These are phyloP conservation scores for Nyctanthes arbortristis DNA, from an alignment of 257 asterid genomes.

Conservation along the genomic window DNA sequence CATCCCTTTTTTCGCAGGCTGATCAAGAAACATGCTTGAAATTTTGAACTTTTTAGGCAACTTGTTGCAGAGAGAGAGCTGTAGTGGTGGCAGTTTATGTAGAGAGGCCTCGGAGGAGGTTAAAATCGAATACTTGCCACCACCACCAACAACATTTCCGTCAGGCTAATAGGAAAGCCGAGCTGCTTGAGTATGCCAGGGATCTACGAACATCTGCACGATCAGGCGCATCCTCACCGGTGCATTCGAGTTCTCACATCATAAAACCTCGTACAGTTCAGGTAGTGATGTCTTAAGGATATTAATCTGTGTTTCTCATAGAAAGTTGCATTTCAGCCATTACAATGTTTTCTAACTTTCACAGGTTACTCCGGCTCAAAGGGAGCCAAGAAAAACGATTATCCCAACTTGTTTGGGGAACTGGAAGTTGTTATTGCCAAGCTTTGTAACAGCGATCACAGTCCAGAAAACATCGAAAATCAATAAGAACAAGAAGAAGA, in stretches of 20 bases:
- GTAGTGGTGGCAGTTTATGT: slow-evolving; percentile 42
- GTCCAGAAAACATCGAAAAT: slow-evolving; percentile 7
- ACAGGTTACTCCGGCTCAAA: slow-evolving; percentile 29
- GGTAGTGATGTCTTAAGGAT: slow-evolving; percentile 7
- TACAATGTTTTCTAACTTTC: not conserved
- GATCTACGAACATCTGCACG: slow-evolving; percentile 39
- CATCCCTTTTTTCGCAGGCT: not conserved
- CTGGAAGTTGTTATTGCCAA: slow-evolving; percentile 40
- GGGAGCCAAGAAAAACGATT: slow-evolving; percentile 21
- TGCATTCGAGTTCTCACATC: slow-evolving; percentile 3
- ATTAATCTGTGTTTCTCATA: not conserved
- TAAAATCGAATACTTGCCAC: slow-evolving; percentile 9
- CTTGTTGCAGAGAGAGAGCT: slow-evolving; percentile 24
- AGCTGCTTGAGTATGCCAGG: slow-evolving; percentile 49
- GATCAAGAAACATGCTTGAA: not conserved
- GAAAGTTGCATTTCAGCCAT: not conserved
- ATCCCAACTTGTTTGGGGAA: slow-evolving; percentile 42
- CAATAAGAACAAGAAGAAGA: slow-evolving; percentile 21
- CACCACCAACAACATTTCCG: slow-evolving; percentile 25
- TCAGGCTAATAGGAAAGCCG: slow-evolving; percentile 43
- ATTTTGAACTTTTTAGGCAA: not conserved
- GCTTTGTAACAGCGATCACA: slow-evolving; percentile 29
- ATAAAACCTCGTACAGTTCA: slow-evolving; percentile 9
- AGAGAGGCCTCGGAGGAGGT: slow-evolving; percentile 30
- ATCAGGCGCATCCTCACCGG: slow-evolving; percentile 20